phyloP scores from a whole-genome alignment of 2,329 filamentous ascomycete species.

The Coleophoma crateriformis region DNA sequence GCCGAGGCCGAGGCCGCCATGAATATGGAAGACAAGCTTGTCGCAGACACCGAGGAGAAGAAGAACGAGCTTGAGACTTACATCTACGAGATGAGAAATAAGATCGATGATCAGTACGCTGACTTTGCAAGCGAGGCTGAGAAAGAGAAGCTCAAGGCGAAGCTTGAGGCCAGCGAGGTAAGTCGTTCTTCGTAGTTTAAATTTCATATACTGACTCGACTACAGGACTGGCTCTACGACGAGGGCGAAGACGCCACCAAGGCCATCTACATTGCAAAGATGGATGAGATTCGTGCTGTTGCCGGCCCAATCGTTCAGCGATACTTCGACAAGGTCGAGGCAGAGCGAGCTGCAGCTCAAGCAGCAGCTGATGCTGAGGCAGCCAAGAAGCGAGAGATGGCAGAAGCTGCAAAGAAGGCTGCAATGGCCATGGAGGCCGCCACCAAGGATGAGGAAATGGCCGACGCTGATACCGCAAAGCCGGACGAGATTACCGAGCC shows the following conservation, averaged over 20 bases:
- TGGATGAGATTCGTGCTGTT: slow-evolving; percentile 88
- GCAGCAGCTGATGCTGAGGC: slow-evolving; percentile 51
- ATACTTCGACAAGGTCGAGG: slow-evolving; percentile 90
- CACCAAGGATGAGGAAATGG: slow-evolving; percentile 55
- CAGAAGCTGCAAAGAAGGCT: slow-evolving; percentile 41
- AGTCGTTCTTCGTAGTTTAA: slow-evolving; percentile 28
- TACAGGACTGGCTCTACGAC: slow-evolving; percentile 94
- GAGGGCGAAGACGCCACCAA: slow-evolving; percentile 94
- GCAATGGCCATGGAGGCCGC: slow-evolving; percentile 32
- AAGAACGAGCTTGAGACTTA: slow-evolving; percentile 99
- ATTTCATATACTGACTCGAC: slow-evolving; percentile 13
- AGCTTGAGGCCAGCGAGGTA: slow-evolving; percentile 84
- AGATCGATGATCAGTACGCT: slow-evolving; percentile 86
- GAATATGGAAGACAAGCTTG: slow-evolving; percentile 98
- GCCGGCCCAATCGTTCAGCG: slow-evolving; percentile 90
- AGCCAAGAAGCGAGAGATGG: slow-evolving; percentile 47
- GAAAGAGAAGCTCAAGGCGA: slow-evolving; percentile 79
- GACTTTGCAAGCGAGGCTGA: slow-evolving; percentile 88
- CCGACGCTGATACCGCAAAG: slow-evolving; percentile 51
- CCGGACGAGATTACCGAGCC: slow-evolving; percentile 34
- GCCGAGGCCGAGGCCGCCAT: slow-evolving; percentile 82
- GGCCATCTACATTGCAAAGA: slow-evolving; percentile 88
- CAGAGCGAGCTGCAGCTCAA: slow-evolving; percentile 72
- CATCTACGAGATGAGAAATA: slow-evolving; percentile 95
- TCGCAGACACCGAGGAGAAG: slow-evolving; percentile 97